Conservation (phyloP, 768 basidiomycete species). For the Boletus rex-veris region DNA sequence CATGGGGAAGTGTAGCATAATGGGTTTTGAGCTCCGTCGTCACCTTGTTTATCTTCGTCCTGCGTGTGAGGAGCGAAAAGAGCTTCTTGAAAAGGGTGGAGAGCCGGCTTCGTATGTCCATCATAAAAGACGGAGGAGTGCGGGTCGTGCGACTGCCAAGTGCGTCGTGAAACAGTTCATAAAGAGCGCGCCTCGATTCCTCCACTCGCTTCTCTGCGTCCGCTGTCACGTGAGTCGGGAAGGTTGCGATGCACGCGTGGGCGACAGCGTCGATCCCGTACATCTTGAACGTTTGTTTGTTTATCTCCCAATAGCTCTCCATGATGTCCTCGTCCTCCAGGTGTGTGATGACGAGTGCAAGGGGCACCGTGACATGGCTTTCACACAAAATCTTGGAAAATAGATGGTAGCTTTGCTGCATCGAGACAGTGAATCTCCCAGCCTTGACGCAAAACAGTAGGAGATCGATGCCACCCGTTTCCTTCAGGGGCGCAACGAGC, state of each 20-base stretch:
- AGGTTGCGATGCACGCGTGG: slow-evolving; percentile 1
- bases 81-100: too few relatives aligned
- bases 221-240: neutral
- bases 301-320: neutral
- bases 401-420: neutral
- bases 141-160: too few relatives aligned
- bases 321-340: neutral
- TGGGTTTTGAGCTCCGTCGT: too few relatives aligned
- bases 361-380: neutral
- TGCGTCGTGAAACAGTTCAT: too few relatives aligned
- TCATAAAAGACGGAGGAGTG: too few relatives aligned
- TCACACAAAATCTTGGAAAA: neutral
- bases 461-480: neutral
- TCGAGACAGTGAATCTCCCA: neutral
- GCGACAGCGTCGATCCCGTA: neutral
- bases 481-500: too few relatives aligned
- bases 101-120: too few relatives aligned
- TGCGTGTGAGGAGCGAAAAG: too few relatives aligned
- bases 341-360: neutral
- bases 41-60: too few relatives aligned
- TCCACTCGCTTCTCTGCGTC: neutral
- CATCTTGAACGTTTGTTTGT: neutral
- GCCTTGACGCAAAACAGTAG: slow-evolving; percentile 1
- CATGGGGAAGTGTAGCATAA: too few relatives aligned
- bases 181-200: too few relatives aligned